Conservation (phyloP, 2,329 filamentous ascomycete genomes). For the Cercospora brassicicola region DNA sequence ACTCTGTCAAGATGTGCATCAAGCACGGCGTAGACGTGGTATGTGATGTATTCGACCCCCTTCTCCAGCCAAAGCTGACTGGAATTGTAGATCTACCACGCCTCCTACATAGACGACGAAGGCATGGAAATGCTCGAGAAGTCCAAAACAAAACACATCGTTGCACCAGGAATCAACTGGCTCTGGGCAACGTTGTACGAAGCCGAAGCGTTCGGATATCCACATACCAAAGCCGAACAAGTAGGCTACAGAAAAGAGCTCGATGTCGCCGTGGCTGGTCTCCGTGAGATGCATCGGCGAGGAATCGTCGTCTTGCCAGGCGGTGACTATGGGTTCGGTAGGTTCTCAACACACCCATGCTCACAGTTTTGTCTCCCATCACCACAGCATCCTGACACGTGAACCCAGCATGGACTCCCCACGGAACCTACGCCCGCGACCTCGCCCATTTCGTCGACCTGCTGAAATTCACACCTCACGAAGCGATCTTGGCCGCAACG, state of each 20-base stretch:
- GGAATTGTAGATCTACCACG: constrained; percentile 45
- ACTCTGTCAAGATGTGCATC: constrained; percentile 48
- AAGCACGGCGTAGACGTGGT: constrained; percentile 51
- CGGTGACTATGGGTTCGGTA: constrained; percentile 49
- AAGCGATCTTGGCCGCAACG: constrained; percentile 51
- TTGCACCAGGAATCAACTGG: constrained; percentile 50
- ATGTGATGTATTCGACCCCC: constrained; percentile 37
- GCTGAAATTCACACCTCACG: constrained; percentile 48
- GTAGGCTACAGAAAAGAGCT: constrained; percentile 49
- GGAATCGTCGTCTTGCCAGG: constrained; percentile 51
- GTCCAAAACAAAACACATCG: constrained; percentile 44
- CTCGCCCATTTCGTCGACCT: constrained; percentile 48
- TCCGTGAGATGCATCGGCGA: constrained; percentile 49
- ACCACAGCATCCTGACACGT: not conserved
- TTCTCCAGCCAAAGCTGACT: too few relatives aligned
- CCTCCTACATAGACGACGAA: constrained; percentile 48
- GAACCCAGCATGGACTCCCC: constrained; percentile 46
- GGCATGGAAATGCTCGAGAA: constrained; percentile 46
- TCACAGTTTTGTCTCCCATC: not conserved
- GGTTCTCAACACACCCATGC: too few relatives aligned
- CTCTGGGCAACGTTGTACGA: constrained; percentile 44
- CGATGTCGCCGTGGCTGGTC: constrained; percentile 41
- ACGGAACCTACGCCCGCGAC: constrained; percentile 51
- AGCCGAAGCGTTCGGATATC: constrained; percentile 46
- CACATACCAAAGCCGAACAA: constrained; percentile 46